These are phyloP conservation scores for Thielaviopsis ethacetica DNA, from an alignment of 2,329 filamentous ascomycete genomes.

Conservation along the genomic window DNA sequence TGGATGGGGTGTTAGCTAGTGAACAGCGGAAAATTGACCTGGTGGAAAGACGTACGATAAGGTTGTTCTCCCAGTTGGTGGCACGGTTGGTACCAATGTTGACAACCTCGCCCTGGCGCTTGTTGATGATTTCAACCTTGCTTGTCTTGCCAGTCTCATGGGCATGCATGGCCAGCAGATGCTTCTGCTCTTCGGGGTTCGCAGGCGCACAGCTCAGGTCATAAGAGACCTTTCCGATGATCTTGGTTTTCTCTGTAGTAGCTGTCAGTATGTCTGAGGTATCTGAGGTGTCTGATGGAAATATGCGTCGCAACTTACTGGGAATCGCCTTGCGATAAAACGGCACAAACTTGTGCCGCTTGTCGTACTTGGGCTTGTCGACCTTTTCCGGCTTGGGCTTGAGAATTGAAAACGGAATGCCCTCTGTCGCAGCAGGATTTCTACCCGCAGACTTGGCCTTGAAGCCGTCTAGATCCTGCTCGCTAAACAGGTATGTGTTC, in stretches of 20 bases:
- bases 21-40: neutral
- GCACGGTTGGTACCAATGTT: constrained; percentile 15
- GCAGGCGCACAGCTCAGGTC: constrained; percentile 62
- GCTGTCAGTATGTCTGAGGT: constrained; percentile 14
- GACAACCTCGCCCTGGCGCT: constrained; percentile 17
- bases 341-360: constrained; percentile 28
- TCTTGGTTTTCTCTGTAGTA: constrained; percentile 55
- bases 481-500: constrained; percentile 85
- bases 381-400: constrained; percentile 26
- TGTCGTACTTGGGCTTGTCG: constrained; percentile 31
- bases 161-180: constrained; percentile 42
- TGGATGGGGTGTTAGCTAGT: constrained; percentile 11
- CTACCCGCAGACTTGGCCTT: constrained; percentile 39
- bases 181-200: constrained; percentile 52
- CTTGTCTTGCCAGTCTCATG: constrained; percentile 38
- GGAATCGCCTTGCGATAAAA: constrained; percentile 59
- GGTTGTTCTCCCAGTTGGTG: constrained; percentile 26
- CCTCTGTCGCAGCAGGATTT: constrained; percentile 38
- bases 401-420: constrained; percentile 41
- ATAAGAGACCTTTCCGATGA: constrained; percentile 56
- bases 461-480: constrained; percentile 45
- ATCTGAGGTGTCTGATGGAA: neutral
- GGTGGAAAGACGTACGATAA: constrained; percentile 36
- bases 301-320: constrained; percentile 8
- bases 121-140: constrained; percentile 20